These are phyloP conservation scores for Scenedesmus sp. DNA, from an alignment of 163 green algal genomes.

Conservation along the genomic window DNA sequence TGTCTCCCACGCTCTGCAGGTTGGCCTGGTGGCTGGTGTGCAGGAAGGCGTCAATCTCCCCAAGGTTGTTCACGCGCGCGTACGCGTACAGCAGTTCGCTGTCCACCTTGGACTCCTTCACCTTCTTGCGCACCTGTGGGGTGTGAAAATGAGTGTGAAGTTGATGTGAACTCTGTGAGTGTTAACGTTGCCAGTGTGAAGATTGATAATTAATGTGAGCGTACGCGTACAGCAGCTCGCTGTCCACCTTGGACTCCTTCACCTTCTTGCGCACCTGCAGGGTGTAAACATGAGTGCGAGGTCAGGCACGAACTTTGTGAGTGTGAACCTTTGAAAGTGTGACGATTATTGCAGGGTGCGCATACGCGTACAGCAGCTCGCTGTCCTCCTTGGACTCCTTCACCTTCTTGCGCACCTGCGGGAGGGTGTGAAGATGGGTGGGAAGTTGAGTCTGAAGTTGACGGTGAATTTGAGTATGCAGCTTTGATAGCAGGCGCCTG, in stretches of 20 bases:
- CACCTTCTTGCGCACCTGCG: constrained; percentile 94
- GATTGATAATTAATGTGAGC: constrained; percentile 6
- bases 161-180: too few relatives aligned
- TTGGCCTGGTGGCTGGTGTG: constrained; percentile 67
- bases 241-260: constrained; percentile 91
- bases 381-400: constrained; percentile 92
- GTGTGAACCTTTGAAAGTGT: constrained; percentile 33
- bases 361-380: constrained; percentile 88
- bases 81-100: constrained; percentile 98
- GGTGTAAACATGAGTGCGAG: too few relatives aligned
- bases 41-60: constrained; percentile 98
- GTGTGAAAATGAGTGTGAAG: too few relatives aligned
- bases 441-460: not conserved
- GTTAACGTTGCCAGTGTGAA: too few relatives aligned
- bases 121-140: constrained; percentile 76
- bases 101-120: constrained; percentile 93
- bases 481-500: not conserved
- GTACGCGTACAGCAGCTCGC: constrained; percentile 89
- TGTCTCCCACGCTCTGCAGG: constrained; percentile 80
- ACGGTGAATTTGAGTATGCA: not conserved
- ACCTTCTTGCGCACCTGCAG: constrained; percentile 74
- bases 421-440: constrained; percentile 57
- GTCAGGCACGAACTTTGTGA: too few relatives aligned
- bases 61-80: constrained; percentile 90
- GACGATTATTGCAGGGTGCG: too few relatives aligned